Percentiles rank a stretch among this genome's conserved stretches.
phyloP scores from a whole-genome alignment of 768 basidiomycete genomes.

The Leccinum rimulosum region DNA sequence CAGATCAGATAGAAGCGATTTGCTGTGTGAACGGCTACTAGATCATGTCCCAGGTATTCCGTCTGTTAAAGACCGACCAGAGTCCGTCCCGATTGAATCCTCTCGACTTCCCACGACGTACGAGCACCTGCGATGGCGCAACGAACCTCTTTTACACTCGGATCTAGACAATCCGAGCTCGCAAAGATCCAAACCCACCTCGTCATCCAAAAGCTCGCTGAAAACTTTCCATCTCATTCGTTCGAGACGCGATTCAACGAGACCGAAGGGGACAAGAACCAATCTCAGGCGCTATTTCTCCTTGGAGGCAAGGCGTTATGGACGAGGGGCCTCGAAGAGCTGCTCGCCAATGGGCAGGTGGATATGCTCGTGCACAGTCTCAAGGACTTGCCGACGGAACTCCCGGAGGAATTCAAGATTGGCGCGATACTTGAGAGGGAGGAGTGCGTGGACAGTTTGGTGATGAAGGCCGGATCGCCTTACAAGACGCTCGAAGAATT shows the following conservation, averaged over 20 bases:
- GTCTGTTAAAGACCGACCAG: too few relatives aligned
- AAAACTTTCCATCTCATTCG: conserved; percentile 47
- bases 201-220: conserved; percentile 63
- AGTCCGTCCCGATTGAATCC: background rate
- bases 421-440: conserved; percentile 85
- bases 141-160: conserved; percentile 62
- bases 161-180: conserved; percentile 84
- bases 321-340: conserved; percentile 95
- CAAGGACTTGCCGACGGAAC: conserved; percentile 89
- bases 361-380: conserved; percentile 92
- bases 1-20: too few relatives aligned
- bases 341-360: conserved; percentile 64
- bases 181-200: conserved; percentile 88
- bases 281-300: conserved; percentile 83
- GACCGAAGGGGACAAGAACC: conserved; percentile 85
- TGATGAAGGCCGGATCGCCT: conserved; percentile 69
- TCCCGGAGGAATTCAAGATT: conserved; percentile 83
- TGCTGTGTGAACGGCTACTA: too few relatives aligned
- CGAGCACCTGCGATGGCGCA: conserved; percentile 13
- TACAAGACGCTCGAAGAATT: conserved; percentile 80
- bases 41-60: too few relatives aligned
- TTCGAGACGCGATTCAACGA: conserved; percentile 63
- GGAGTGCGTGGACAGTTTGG: conserved; percentile 84
- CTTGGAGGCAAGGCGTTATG: conserved; percentile 91
- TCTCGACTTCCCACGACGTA: background rate